Base-by-base conservation (phyloP, 345 rosid species). In the Linum usitatissimum region DNA sequence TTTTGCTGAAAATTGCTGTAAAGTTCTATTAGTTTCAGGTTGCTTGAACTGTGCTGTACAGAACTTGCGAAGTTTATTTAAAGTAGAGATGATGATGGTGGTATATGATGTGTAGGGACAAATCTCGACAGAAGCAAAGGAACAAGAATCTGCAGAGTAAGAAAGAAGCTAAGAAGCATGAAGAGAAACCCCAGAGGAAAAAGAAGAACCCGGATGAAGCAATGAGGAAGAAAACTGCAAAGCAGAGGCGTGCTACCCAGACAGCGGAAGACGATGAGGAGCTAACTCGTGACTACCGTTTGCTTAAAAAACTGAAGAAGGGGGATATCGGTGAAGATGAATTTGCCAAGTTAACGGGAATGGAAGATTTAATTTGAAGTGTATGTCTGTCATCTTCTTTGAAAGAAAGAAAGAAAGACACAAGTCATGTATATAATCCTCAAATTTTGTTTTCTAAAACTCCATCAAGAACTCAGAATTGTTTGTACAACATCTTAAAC, bases 111-210 rank as follows among this genome's bases (percentile, higher is more conserved):
- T 66, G 56, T 49, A 86, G 96, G 91, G 96, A 93, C 60, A 93
- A 81, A 75, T 72, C 69, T 67, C 83, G 99, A 49, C 91, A 93
- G 86, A 93, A 82, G 62, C 96, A 90, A 72, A 83, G 99, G 64
- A 68, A 68, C 70, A 80, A 79, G 78, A 86, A 84, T 74, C 63
- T 87, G 80, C 80, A 23, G 67, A 72, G 18, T 30, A 90, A 80
- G 80, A 87, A 81, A 79, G 91, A 78, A 70, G 74, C 73, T 57
- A 65, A 68, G 49, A 54, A 73, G 69, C 70, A 63, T 71, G 84
- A 81, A 66, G 64, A 72, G 18, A 84, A 80, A 59, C 61, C 59
- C 7, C 77, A 75, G 65, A 80, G 74, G 78, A 72, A 56, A 1
- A 71, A 76, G 57, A 93, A 79, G 69, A 69, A 64, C 21, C 62